Base-by-base conservation (phyloP, 2,329 filamentous ascomycete species). In the Harringtonia lauricola region DNA sequence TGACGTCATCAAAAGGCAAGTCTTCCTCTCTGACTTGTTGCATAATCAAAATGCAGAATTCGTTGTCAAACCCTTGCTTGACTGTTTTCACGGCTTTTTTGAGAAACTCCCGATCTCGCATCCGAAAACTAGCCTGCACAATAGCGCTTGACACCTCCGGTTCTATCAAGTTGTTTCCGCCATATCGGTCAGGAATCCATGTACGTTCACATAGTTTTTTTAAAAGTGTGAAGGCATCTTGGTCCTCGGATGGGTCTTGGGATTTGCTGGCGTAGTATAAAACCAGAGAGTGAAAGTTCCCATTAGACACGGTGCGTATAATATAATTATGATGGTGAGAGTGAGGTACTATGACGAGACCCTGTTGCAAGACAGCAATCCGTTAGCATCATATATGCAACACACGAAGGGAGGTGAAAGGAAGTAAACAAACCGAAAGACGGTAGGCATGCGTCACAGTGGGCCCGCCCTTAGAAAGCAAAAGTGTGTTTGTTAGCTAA, bases 371-470 rank as follows among this genome's bases (percentile, higher is more conserved):
- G 26, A 15, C 17, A 19, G 10, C 24, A 26, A 26, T 10, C 33
- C 4, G 22, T 26, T 24, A 33, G 18, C n/a, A n/a, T 5, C 14
- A 21, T 5, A 22, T 18, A 36, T 36, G 17, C 21, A 22, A 13
- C 12, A 15, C 3, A 21, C 15, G 15, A 35, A 33, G 5, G 13
- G 13, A 13, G 17, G 5, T 15, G 31, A 33, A 33, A 17, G 13
- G 19, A 12, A 18, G 15, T 22, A 19, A 2, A 41, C 39, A 3
- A 13, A 41, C 39, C 30, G 39, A 41, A 14, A 41, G 19, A 10
- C 31, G 39, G 39, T 41, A 41, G 3, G 31, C 39, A 18, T 41
- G 39, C n/a, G 39, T 41, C 17, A 30, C 39, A 15, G 14, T 35
- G 22, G 39, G 39, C 2, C 39, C 39, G 30, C 39, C 39, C 39